Percentiles rank a stretch among this genome's conserved stretches.
Evolutionary conservation across 2,329 filamentous ascomycete species (phyloP).

Genomic region (Rhynchosporium secalis): DNA sequence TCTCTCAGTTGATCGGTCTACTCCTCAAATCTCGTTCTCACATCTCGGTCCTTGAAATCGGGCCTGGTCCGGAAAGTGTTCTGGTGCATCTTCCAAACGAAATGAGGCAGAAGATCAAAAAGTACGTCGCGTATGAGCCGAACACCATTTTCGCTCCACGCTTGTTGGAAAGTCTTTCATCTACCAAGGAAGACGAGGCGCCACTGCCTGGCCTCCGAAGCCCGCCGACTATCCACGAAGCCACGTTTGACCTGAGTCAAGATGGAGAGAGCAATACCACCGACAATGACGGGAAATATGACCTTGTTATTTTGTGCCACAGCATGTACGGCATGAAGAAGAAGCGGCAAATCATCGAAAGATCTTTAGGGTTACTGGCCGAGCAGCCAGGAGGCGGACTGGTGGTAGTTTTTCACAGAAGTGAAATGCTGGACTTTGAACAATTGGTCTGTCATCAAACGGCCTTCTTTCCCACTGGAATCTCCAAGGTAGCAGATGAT

Average conservation of each 20-base stretch:
- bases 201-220: not conserved
- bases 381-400: not conserved
- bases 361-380: not conserved
- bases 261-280: not conserved
- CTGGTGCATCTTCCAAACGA: not conserved
- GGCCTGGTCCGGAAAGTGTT: not conserved
- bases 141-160: not conserved
- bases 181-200: not conserved
- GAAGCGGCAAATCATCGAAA: not conserved
- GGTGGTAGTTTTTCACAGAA: not conserved
- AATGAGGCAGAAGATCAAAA: not conserved
- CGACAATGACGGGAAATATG: not conserved
- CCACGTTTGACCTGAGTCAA: not conserved
- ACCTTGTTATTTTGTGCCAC: not conserved
- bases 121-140: not conserved
- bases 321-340: not conserved
- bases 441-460: not conserved
- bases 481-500: not conserved
- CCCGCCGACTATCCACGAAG: not conserved
- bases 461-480: not conserved
- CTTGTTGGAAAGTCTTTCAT: not conserved
- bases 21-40: slow-evolving; percentile 12
- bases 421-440: not conserved
- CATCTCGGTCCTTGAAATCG: slow-evolving; percentile 40
- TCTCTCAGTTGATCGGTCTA: slow-evolving; percentile 16